Base-by-base conservation (phyloP, 2,329 filamentous ascomycete genomes). In the Nigrospora osmanthi region DNA sequence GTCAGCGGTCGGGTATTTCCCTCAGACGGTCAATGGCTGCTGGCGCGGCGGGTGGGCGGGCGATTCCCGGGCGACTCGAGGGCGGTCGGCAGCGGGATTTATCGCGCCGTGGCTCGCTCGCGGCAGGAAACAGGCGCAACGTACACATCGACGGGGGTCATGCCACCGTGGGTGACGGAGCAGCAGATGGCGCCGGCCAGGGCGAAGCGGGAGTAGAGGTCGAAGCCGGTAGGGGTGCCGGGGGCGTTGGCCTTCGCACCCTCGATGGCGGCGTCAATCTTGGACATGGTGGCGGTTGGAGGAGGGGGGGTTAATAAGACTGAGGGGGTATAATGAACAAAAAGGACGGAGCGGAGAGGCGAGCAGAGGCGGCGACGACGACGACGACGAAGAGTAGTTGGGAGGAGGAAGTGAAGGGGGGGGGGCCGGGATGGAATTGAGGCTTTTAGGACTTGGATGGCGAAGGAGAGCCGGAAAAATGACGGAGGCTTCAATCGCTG, bases 61-160 rank as follows among this genome's bases (percentile, higher is more conserved):
- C 23, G 23, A 28, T 28, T 28, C 23, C 23, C 23, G 23, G 23
- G 6, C 23, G 23, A 28, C 23, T 28, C 23, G 23, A 28, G 23
- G 23, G 23, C 23, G 23, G 23, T 28, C 23, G 23, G 23, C 23
- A 28, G 23, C 23, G 23, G 23, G 23, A 10, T 28, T 10, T 28
- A 28, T 28, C 23, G 23, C 23, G 23, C 23, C 5, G 23, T 28
- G 23, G 23, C 23, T 10, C 23, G 23, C 23, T 28, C 23, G 23
- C 23, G 23, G 23, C 23, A 28, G 23, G 9, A 28, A 28, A 32
- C 19, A 42, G 33, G 33, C 31, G 32, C 10, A 28, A 87, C 91
- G 72, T 93, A 97, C 91, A 98, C 93, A 87, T 98, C 93, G 71
- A 98, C 89, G 65, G 93, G 93, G 58, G 93, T 98, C 62, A 97